Percentiles rank a stretch among this genome's conserved stretches.
Evolutionary conservation across 75 land plant genomes (phyloP).

Genomic region (Sequoia sempervirens): DNA sequence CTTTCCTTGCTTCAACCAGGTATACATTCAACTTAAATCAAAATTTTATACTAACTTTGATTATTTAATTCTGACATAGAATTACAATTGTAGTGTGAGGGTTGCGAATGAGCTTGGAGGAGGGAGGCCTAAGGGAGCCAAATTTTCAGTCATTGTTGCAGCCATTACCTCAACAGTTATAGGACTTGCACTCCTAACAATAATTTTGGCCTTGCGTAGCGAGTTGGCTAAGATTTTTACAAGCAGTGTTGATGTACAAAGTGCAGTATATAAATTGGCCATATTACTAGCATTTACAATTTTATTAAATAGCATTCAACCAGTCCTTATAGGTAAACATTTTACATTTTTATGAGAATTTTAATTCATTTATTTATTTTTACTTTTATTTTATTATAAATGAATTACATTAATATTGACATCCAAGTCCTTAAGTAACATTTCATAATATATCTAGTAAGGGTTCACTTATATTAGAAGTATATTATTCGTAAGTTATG

Average conservation of each 20-base stretch:
- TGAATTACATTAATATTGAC: too few species aligned
- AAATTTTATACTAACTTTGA: neutral
- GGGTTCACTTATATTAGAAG: too few species aligned
- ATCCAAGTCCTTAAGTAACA: too few species aligned
- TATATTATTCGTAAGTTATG: too few species aligned
- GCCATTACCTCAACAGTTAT: neutral
- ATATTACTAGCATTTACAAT: conserved; percentile 17
- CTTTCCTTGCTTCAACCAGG: conserved; percentile 7
- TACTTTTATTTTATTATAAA: too few species aligned
- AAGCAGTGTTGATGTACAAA: conserved; percentile 11
- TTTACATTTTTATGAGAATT: too few species aligned
- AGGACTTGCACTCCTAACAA: neutral
- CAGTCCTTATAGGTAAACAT: conserved; percentile 10
- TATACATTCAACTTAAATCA: neutral
- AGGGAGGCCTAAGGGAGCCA: neutral
- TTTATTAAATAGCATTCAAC: conserved; percentile 19
- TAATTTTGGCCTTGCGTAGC: conserved; percentile 2
- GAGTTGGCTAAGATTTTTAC: conserved; percentile 20
- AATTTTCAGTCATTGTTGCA: neutral
- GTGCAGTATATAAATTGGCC: conserved; percentile 3
- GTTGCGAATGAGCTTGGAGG: neutral
- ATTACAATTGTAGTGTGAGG: neutral
- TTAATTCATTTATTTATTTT: too few species aligned
- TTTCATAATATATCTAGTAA: too few species aligned
- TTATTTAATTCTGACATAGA: neutral